These are phyloP conservation scores for Phialocephala subalpina DNA, from an alignment of 2,329 filamentous ascomycete genomes.

Conservation along the genomic window DNA sequence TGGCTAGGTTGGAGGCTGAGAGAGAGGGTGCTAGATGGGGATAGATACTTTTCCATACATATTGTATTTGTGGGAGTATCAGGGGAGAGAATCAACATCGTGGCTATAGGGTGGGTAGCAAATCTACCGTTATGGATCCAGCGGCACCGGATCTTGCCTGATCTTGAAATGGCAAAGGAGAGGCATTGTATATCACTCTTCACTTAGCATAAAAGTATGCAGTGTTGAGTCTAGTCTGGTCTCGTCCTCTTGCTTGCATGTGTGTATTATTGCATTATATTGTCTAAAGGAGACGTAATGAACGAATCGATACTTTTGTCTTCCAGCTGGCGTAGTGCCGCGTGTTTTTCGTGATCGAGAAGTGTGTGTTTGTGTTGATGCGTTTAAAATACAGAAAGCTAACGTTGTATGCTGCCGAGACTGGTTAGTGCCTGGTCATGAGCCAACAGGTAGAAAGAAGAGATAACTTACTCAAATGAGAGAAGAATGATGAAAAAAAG, in stretches of 20 bases:
- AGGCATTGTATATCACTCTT: constrained; percentile 4
- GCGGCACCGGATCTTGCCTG: background rate
- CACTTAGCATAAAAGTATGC: constrained; percentile 10
- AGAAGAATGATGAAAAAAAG: too few species aligned
- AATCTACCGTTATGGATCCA: background rate
- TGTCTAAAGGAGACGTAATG: background rate
- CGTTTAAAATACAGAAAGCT: too few species aligned
- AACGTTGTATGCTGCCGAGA: too few species aligned
- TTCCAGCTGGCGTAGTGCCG: background rate
- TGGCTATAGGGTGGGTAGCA: background rate
- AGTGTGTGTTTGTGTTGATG: too few species aligned
- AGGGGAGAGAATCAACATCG: background rate
- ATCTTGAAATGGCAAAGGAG: background rate
- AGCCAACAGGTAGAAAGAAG: too few species aligned
- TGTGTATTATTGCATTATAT: background rate
- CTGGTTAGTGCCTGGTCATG: background rate
- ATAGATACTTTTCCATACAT: background rate
- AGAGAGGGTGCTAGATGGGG: constrained; percentile 56
- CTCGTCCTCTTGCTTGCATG: background rate
- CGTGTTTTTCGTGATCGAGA: too few species aligned
- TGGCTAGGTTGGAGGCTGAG: constrained; percentile 62
- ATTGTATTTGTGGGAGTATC: background rate
- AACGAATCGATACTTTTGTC: background rate
- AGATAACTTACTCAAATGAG: too few species aligned
- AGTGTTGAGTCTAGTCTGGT: constrained; percentile 3